phyloP scores from a whole-genome alignment of 2,329 filamentous ascomycete species.

The Aureobasidium subglaciale region DNA sequence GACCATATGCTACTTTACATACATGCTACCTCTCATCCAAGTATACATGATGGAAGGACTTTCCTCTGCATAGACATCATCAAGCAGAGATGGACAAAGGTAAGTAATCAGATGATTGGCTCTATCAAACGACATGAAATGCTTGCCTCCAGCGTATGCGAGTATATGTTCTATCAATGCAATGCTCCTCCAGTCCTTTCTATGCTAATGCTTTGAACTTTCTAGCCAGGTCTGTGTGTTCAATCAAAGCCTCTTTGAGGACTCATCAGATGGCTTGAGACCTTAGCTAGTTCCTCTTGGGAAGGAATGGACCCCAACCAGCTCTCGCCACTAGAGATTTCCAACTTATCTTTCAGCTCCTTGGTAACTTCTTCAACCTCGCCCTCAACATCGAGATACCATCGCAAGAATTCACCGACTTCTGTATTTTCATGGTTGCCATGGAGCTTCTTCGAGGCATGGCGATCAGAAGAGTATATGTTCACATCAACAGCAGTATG shows the following conservation, averaged over 20 bases:
- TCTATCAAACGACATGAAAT: not conserved
- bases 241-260: slow-evolving; percentile 4
- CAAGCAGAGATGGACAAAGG: not conserved
- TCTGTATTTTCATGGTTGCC: slow-evolving; percentile 97
- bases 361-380: slow-evolving; percentile 72
- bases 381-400: slow-evolving; percentile 74
- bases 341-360: slow-evolving; percentile 58
- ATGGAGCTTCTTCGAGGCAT: slow-evolving; percentile 54
- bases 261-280: slow-evolving; percentile 1
- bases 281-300: not conserved
- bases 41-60: not conserved
- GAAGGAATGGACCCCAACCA: slow-evolving; percentile 39
- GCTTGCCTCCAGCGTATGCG: not conserved
- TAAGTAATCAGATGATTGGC: not conserved
- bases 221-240: not conserved
- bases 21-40: not conserved
- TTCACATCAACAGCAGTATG: slow-evolving; percentile 90
- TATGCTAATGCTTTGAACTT: not conserved
- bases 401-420: slow-evolving; percentile 70
- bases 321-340: slow-evolving; percentile 25
- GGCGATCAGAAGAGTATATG: slow-evolving; percentile 74
- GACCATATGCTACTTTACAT: no score
- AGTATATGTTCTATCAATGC: slow-evolving; percentile 9
- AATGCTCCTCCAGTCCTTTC: not conserved
- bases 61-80: not conserved